Evolutionary conservation across 2,329 filamentous ascomycete genomes (phyloP).

Genomic region (Aspergillus sp.): DNA sequence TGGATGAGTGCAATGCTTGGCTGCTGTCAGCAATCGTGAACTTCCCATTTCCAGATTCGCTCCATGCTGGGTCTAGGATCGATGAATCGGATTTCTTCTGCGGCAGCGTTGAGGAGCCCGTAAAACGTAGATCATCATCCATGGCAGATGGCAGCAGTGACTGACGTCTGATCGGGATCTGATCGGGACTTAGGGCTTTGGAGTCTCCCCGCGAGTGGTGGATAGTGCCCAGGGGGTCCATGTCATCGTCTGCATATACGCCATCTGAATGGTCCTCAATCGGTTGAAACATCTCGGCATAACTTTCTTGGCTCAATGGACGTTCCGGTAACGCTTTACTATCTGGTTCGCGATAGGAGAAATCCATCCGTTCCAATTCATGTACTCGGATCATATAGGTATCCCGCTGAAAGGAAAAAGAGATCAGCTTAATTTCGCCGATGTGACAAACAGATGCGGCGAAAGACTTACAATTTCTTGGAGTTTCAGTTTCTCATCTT

Average conservation of each 20-base stretch:
- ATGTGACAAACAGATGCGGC: neutral
- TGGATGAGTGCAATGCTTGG: neutral
- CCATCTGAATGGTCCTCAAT: constrained; percentile 36
- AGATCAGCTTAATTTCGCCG: constrained; percentile 8
- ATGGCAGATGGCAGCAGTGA: constrained; percentile 36
- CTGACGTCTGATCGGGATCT: constrained; percentile 36
- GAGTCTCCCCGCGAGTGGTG: constrained; percentile 27
- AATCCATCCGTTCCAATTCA: constrained; percentile 72
- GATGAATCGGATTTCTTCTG: constrained; percentile 35
- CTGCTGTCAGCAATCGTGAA: neutral
- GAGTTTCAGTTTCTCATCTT: constrained; percentile 78
- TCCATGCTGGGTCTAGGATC: neutral
- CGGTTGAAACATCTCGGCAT: constrained; percentile 42
- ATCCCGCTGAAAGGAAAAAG: constrained; percentile 57
- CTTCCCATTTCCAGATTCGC: neutral
- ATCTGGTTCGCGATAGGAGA: constrained; percentile 47
- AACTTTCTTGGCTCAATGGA: constrained; percentile 59
- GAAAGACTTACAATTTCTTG: constrained; percentile 77
- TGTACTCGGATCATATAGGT: constrained; percentile 89
- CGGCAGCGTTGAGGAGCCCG: constrained; percentile 6
- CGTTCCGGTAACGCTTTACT: constrained; percentile 75
- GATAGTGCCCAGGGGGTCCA: constrained; percentile 50
- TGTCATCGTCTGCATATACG: constrained; percentile 49
- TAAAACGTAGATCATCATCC: constrained; percentile 25
- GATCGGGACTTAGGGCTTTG: constrained; percentile 23